Base-by-base conservation (phyloP, 257 asterid genomes). In the Salvia rosmarinus region DNA sequence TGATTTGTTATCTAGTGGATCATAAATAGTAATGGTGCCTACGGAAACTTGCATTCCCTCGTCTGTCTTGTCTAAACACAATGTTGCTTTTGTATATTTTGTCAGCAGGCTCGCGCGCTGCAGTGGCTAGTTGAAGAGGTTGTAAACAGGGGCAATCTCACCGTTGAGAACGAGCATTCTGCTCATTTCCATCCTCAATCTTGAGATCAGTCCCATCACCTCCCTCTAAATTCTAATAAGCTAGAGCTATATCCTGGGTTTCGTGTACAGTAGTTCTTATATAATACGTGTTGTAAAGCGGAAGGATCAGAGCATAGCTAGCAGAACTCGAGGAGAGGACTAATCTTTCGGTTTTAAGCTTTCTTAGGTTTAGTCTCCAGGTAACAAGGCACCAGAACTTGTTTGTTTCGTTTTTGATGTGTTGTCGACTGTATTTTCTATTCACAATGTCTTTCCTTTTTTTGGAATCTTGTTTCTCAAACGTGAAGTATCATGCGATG, bases 91-190 rank as follows among this genome's bases (percentile, higher is more conserved):
- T 65, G 30, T 71, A 23, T 75, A 60, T 66, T 49, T 47, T 37
- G 34, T 78, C 64, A 64, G 74, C 87, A 84, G 86, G 89, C 40
- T 56, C 73, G 20, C 89, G 81, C 40, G 65, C 82, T 61, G 83
- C 85, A 58, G 47, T 72, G 74, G 75, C 67, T 58, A 60, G 73
- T 40, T 84, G 72, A 80, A 67, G 82, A 35, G 72, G 46, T 42
- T 2, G 46, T 30, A 40, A 71, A 28, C 52, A 59, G 73, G 43
- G 74, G 75, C 64, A 43, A 42, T 64, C 66, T 55, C 44, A 44
- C n/a, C 69, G n/a, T 67, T 40, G 63, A 61, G 69, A 59, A 77
- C 11, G 71, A 20, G 58, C 55, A 8, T 21, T 71, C 60, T 69
- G 69, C 78, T 65, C 30, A 57, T 67, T 56, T 37, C 56, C 59